These are phyloP conservation scores for Leccinum rimulosum DNA, from an alignment of 768 basidiomycete species.

Conservation along the genomic window DNA sequence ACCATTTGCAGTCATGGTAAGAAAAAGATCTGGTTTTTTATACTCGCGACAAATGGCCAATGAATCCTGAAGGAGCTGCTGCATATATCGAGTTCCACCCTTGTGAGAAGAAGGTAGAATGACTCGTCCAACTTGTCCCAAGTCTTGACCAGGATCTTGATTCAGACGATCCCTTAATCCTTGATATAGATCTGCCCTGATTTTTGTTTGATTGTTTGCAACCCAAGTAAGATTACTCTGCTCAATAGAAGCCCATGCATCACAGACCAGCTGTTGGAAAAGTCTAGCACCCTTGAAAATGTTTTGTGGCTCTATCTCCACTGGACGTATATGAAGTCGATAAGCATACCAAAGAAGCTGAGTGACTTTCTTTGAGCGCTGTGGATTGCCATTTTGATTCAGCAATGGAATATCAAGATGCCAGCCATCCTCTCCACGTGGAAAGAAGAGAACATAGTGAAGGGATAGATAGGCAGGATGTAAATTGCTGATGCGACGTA, in stretches of 20 bases:
- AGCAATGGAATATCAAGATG: background rate
- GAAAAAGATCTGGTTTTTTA: too few species aligned
- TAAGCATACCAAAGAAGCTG: background rate
- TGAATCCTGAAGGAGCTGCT: background rate
- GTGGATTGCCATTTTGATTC: background rate
- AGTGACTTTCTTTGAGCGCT: background rate
- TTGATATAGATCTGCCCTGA: background rate
- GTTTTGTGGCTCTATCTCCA: background rate
- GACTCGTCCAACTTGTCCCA: background rate
- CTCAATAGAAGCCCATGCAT: background rate
- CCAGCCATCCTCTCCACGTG: background rate
- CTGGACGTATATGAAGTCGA: background rate
- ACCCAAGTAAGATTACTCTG: background rate
- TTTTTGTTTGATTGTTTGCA: background rate
- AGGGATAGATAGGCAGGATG: background rate
- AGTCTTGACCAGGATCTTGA: background rate
- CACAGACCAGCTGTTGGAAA: background rate
- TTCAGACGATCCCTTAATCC: background rate
- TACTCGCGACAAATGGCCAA: too few species aligned
- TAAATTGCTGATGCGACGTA: background rate
- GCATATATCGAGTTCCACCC: conserved; percentile 43
- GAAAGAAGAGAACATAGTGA: background rate
- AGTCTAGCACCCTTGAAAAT: background rate
- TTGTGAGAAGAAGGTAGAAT: conserved; percentile 37
- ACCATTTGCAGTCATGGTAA: too few species aligned